Evolutionary conservation across 106 monocot species (phyloP).

Genomic region (Phalaenopsis aphrodite): DNA sequence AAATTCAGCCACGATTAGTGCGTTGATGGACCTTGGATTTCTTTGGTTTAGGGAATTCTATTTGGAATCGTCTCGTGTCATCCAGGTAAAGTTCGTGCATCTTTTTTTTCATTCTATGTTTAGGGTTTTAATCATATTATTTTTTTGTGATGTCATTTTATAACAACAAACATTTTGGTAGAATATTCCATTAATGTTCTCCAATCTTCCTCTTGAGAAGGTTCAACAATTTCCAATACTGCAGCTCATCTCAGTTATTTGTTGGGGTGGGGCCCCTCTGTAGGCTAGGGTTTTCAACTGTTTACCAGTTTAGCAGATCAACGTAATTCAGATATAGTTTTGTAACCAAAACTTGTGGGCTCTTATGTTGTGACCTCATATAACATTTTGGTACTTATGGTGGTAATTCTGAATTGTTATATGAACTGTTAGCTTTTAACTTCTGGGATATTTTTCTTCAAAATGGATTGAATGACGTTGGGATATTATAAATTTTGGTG

Average conservation of each 20-base stretch:
- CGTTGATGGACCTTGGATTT: slow-evolving; percentile 91
- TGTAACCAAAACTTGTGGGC: too few relatives aligned
- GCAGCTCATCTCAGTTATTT: neutral
- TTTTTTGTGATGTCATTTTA: neutral
- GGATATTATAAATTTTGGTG: too few relatives aligned
- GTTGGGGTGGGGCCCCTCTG: neutral
- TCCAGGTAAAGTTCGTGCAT: slow-evolving; percentile 51
- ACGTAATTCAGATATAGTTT: too few relatives aligned
- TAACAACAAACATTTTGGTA: neutral
- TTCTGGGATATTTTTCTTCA: too few relatives aligned
- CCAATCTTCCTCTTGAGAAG: neutral
- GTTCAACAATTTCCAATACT: neutral
- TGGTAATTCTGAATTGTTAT: too few relatives aligned
- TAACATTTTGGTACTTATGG: too few relatives aligned
- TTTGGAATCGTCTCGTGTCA: slow-evolving; percentile 98
- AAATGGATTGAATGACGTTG: too few relatives aligned
- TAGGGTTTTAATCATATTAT: neutral
- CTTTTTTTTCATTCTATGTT: neutral
- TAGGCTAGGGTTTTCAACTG: too few relatives aligned
- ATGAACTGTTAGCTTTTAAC: too few relatives aligned
- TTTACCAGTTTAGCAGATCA: too few relatives aligned
- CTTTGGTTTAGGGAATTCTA: slow-evolving; percentile 99
- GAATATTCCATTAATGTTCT: neutral
- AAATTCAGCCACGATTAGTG: slow-evolving; percentile 77
- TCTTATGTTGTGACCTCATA: too few relatives aligned